A percentile compares a stretch with the other conserved stretches of the same genome.
Evolutionary conservation across 1,284 basidiomycete genomes (phyloP).

Genomic region (Peniophora sp.): DNA sequence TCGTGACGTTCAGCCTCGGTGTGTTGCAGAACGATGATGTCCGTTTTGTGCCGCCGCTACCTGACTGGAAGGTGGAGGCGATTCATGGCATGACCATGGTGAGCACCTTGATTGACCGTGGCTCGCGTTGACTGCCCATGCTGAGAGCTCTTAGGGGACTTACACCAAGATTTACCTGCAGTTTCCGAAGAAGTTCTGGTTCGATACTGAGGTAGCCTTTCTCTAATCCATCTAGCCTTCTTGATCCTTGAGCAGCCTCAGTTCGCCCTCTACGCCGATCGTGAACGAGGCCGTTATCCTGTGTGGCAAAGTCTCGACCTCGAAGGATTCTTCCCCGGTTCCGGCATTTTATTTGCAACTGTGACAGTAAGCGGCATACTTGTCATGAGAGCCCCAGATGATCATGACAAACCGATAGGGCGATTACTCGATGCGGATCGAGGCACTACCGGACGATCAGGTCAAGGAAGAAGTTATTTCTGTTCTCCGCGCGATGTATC

Average conservation of each 20-base stretch:
- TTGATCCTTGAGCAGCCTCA: slow-evolving; percentile 17
- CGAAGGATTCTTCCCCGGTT: slow-evolving; percentile 48
- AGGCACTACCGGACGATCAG: slow-evolving; percentile 37
- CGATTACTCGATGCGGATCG: slow-evolving; percentile 50
- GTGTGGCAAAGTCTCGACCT: slow-evolving; percentile 68
- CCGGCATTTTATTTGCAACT: slow-evolving; percentile 55
- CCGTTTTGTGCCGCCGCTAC: slow-evolving; percentile 44
- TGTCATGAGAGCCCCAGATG: neutral
- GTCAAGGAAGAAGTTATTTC: slow-evolving; percentile 45
- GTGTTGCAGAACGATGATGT: slow-evolving; percentile 55
- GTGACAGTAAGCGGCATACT: slow-evolving; percentile 41
- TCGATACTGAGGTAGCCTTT: slow-evolving; percentile 46
- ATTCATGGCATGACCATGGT: slow-evolving; percentile 63
- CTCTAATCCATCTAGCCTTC: neutral
- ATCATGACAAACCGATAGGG: slow-evolving; percentile 27
- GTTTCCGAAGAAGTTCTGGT: slow-evolving; percentile 64
- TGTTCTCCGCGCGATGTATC: slow-evolving; percentile 52
- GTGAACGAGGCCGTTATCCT: slow-evolving; percentile 55
- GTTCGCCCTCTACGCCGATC: slow-evolving; percentile 60
- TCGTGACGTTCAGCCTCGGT: slow-evolving; percentile 24
- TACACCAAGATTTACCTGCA: slow-evolving; percentile 70
- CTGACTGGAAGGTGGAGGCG: slow-evolving; percentile 59
- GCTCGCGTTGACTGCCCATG: neutral
- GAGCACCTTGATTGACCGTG: neutral
- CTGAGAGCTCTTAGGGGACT: slow-evolving; percentile 29